phyloP scores from a whole-genome alignment of 2,329 filamentous ascomycete species.

The Ascochyta fabae region DNA sequence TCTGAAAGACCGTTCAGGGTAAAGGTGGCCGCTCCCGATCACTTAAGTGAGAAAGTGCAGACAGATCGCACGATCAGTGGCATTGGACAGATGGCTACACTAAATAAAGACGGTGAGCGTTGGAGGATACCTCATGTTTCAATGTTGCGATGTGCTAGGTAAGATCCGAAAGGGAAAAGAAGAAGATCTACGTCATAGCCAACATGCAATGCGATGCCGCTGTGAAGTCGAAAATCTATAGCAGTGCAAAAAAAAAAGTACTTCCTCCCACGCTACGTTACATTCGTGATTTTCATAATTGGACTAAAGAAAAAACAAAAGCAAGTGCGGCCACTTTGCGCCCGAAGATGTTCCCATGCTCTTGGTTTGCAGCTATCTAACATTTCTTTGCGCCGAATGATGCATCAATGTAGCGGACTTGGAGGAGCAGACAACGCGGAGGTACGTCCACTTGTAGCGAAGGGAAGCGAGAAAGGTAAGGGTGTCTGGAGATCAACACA shows the following conservation, averaged over 20 bases:
- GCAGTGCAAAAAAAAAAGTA: background rate
- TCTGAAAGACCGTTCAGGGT: background rate
- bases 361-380: background rate
- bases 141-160: background rate
- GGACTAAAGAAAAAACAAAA: constrained; percentile 1
- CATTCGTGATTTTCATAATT: constrained; percentile 25
- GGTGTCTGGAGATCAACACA: background rate
- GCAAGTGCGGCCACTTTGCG: constrained; percentile 14
- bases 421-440: background rate
- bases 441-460: background rate
- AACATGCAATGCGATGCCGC: background rate
- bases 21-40: no score
- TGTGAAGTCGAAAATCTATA: constrained; percentile 1
- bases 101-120: background rate
- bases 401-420: background rate
- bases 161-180: background rate
- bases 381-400: constrained; percentile 2
- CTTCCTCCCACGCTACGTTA: constrained; percentile 33
- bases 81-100: background rate
- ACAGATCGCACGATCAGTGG: background rate
- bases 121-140: background rate
- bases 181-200: background rate
- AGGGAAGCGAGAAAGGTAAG: background rate
- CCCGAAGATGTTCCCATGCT: background rate
- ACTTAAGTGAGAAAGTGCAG: background rate